A percentile compares a stretch with the other conserved stretches of the same genome.
phyloP scores from a whole-genome alignment of 345 rosid genomes.

The Eucalyptus lansdowneana region DNA sequence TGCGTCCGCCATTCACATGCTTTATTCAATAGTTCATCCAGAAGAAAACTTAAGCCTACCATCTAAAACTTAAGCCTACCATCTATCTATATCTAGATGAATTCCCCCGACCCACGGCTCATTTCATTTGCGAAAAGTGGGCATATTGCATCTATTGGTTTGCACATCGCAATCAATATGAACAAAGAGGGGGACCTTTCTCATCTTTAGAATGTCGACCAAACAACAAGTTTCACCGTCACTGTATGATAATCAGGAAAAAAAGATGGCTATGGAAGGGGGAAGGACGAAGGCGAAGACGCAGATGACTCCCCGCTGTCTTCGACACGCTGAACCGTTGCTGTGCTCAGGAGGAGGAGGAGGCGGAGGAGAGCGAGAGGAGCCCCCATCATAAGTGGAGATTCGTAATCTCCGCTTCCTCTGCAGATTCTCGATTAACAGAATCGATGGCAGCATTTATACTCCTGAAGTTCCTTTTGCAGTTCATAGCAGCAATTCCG shows the following conservation, averaged over 20 bases:
- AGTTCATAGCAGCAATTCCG: no score
- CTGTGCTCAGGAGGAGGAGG: constrained; percentile 27
- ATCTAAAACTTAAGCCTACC: not conserved
- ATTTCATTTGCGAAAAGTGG: not conserved
- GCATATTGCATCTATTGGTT: not conserved
- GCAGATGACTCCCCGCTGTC: constrained; percentile 17
- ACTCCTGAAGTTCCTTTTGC: constrained; percentile 61
- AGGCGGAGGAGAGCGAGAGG: not conserved
- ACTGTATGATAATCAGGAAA: not conserved
- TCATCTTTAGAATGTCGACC: not conserved
- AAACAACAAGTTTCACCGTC: not conserved
- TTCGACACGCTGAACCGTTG: constrained; percentile 21
- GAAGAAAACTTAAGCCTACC: not conserved
- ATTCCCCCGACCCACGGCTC: not conserved
- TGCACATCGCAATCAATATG: not conserved
- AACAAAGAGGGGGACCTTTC: not conserved
- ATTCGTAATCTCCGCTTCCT: constrained; percentile 62
- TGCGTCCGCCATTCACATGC: rapidly evolving
- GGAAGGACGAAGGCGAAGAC: not conserved
- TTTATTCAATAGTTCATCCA: not conserved
- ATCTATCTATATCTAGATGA: not conserved
- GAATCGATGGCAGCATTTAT: constrained; percentile 50
- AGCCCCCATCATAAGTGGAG: constrained; percentile 50
- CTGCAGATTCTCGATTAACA: constrained; percentile 56
- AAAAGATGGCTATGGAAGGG: not conserved